Evolutionary conservation across 129 eudicot genomes (phyloP), one percentile per base, ranked within the genome.

Genomic region (Heracleum sosnowskyi): DNA sequence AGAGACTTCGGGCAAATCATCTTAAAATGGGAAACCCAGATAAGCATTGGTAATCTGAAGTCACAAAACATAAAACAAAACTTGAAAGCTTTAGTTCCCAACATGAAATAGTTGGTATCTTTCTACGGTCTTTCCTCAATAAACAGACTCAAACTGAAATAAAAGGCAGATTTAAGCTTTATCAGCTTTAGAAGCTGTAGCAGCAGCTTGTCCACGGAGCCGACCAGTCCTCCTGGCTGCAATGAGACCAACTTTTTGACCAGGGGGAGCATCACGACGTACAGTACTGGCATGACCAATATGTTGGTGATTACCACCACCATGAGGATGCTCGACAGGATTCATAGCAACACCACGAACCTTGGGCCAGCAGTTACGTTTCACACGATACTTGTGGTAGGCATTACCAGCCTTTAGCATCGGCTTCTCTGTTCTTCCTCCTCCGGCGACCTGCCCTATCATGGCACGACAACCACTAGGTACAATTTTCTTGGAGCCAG

Each of bases 301-400:
- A 79, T 95, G 98, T 85, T 94, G 98, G 71, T 94, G 97, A 90
- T 94, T 94, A 94, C 98, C 98, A 89, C 97, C 97, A 85, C 98
- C 97, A 83, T 91, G 97, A n/a, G 97, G 98, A 91, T 94, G 98
- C 88, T 94, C 97, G n/a, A 94, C 97, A 2, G 97, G 98, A 16
- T 94, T 91, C 98, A 94, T 94, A 86, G 98, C 98, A 53, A 94
- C 98, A 91, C 98, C 98, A 87, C 97, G 98, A 83, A 94, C 98
- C 97, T 91, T 90, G 28, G 98, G 98, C 98, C 98, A 94, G 93
- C 89, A 79, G 98, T 94, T 94, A 39, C 98, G 87, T 87, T 94
- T 94, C 62, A 91, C 98, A 5, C 96, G 79, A 90, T 76, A 94
- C 83, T 94, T 94, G 89, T 94, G 98, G 40, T 94, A 94, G 4